Evolutionary conservation across 139 green algal species (phyloP), one percentile per base, ranked within the genome.

Genomic region (Microglena sp.): DNA sequence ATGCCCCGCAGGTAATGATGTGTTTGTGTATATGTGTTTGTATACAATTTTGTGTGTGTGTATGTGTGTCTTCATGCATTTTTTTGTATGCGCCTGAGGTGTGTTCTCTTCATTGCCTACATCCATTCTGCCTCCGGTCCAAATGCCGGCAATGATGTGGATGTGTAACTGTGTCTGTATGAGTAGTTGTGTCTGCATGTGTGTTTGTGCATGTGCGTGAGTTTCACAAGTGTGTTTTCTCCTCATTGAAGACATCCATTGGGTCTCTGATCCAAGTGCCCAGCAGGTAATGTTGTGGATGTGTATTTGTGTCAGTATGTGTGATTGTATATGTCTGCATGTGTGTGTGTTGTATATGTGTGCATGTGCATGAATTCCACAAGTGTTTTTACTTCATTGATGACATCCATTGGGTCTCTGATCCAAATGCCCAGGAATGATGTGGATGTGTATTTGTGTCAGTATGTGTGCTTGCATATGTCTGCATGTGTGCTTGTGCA

Each of bases 61-160:
- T n/a, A n/a, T n/a, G n/a, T n/a, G n/a, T n/a, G n/a, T n/a, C n/a
- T n/a, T n/a, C n/a, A n/a, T n/a, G n/a, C n/a, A n/a, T n/a, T n/a
- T n/a, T n/a, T n/a, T n/a, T n/a, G n/a, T n/a, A n/a, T n/a, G n/a
- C n/a, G n/a, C n/a, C n/a, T n/a, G n/a, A 80, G 82, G 46, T 87
- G 90, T 34, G 73, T 97, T 29, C 86, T 97, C 40, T 97, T 97
- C 86, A 97, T 97, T 57, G 92, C 96, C 72, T 88, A 95, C 71
- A 95, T 97, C 69, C 92, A 98, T 82, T 96, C 82, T 50, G 88
- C 97, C 33, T 87, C 88, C 1, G 86, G 86, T 2, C 78, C 78
- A 65, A 85, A 82, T 56, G 78, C 78, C 78, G 82, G 68, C 67
- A 60, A 34, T 0, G 59, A 8, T 28, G 56, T n/a, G 56, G n/a